phyloP scores from a whole-genome alignment of 139 green algal species.

The Astrephomene gubernaculifera region DNA sequence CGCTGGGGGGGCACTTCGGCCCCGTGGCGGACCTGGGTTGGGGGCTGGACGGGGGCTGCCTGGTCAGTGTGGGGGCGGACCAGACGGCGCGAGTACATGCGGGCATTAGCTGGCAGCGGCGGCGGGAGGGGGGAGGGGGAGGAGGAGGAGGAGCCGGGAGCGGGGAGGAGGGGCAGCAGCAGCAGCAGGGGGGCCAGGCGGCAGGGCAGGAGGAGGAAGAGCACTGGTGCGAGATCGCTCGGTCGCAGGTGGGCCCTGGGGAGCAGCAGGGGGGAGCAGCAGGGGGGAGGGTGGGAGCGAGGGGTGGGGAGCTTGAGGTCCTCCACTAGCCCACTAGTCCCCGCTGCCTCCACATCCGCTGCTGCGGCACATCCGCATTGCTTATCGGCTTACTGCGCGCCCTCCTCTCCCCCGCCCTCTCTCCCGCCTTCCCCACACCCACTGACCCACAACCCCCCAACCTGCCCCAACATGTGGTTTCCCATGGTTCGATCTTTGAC shows the following conservation, averaged over 20 bases:
- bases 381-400: too few species aligned
- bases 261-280: not conserved
- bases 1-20: constrained; percentile 85
- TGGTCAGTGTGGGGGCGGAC: constrained; percentile 82
- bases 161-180: not conserved
- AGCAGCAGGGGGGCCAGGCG: not conserved
- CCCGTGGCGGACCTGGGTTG: constrained; percentile 86
- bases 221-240: constrained; percentile 93
- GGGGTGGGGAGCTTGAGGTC: too few species aligned
- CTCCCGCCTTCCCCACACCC: too few species aligned
- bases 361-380: too few species aligned
- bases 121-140: not conserved
- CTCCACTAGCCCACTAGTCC: too few species aligned
- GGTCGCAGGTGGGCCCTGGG: constrained; percentile 74
- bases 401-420: too few species aligned
- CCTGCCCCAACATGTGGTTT: too few species aligned
- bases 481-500: too few species aligned
- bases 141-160: not conserved
- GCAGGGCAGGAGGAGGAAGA: not conserved
- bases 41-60: constrained; percentile 70
- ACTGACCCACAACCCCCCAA: too few species aligned
- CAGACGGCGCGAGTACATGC: constrained; percentile 86
- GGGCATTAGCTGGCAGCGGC: not conserved
- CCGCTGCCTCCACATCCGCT: too few species aligned
- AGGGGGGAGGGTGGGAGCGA: too few species aligned